phyloP scores from a whole-genome alignment of 78 protist species.

The Guillardia theta region DNA sequence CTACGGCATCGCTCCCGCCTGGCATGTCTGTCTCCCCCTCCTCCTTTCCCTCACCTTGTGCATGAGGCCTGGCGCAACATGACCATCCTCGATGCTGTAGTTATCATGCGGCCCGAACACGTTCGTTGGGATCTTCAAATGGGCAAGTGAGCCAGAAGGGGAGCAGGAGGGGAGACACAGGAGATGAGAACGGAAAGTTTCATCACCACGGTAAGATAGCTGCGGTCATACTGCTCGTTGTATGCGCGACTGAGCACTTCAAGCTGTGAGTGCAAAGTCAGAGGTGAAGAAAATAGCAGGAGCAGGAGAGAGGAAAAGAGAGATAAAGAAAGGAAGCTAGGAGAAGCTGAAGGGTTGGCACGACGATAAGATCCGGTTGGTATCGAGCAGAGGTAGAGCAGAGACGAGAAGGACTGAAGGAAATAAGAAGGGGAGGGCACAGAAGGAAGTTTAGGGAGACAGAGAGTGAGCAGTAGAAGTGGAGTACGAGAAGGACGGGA shows the following conservation, averaged over 20 bases:
- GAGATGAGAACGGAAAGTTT: background rate
- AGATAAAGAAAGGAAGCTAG: background rate
- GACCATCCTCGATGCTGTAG: constrained; percentile 77
- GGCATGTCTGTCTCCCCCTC: background rate
- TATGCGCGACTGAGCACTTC: constrained; percentile 48
- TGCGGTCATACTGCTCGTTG: constrained; percentile 73
- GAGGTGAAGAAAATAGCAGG: background rate
- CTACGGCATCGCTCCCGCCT: background rate
- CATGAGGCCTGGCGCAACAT: constrained; percentile 91
- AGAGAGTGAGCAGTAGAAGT: too few species aligned
- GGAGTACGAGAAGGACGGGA: too few species aligned
- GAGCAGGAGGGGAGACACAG: background rate
- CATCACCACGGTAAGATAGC: constrained; percentile 62
- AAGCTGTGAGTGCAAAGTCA: background rate
- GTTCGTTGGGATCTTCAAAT: constrained; percentile 89
- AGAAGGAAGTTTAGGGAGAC: too few species aligned
- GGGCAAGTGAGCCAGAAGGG: background rate
- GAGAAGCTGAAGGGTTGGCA: too few species aligned
- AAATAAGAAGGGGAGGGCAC: too few species aligned
- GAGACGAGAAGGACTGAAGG: too few species aligned
- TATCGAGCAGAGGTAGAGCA: too few species aligned
- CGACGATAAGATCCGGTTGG: too few species aligned
- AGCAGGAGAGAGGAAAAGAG: background rate
- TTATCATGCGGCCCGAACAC: constrained; percentile 85
- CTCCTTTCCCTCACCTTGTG: constrained; percentile 63